These are phyloP conservation scores for Suillus cothurnatus DNA, from an alignment of 768 basidiomycete genomes.

Conservation along the genomic window DNA sequence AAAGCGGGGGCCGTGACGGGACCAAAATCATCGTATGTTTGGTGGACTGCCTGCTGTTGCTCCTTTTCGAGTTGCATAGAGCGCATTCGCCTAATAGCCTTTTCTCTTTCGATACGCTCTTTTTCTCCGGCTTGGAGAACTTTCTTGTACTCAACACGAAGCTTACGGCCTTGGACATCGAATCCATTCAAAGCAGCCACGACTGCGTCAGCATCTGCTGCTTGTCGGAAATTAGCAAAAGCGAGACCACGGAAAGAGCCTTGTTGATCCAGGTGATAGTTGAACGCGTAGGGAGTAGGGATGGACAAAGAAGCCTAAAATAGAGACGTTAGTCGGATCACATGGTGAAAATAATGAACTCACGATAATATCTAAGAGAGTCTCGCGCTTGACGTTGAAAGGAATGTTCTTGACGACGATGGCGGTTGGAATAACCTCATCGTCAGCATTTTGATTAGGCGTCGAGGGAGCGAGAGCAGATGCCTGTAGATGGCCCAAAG, in stretches of 20 bases:
- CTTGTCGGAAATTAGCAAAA: constrained; percentile 95
- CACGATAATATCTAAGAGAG: constrained; percentile 94
- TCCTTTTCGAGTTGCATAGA: constrained; percentile 96
- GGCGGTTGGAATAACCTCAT: constrained; percentile 97
- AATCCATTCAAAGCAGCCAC: constrained; percentile 96
- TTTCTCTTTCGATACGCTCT: constrained; percentile 97
- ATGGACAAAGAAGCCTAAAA: constrained; percentile 84
- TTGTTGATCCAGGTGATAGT: constrained; percentile 96
- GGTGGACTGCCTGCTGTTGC: constrained; percentile 48
- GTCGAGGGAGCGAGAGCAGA: constrained; percentile 51
- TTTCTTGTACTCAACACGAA: constrained; percentile 99
- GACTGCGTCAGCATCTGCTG: constrained; percentile 91
- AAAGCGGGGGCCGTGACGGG: constrained; percentile 56
- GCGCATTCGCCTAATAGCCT: constrained; percentile 96
- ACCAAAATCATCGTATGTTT: constrained; percentile 77
- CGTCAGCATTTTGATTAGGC: constrained; percentile 60
- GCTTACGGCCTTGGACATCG: constrained; percentile 94
- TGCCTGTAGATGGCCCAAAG: constrained; percentile 46
- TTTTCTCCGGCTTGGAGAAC: constrained; percentile 99
- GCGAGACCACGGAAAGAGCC: constrained; percentile 97
- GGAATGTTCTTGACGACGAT: constrained; percentile 99
- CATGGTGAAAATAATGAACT: constrained; percentile 33
- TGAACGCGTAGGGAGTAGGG: constrained; percentile 98
- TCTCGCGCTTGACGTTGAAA: constrained; percentile 97
- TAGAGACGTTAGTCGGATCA: constrained; percentile 14